These are phyloP conservation scores for Penicillium sp. DNA, from an alignment of 2,329 filamentous ascomycete species.

Conservation along the genomic window DNA sequence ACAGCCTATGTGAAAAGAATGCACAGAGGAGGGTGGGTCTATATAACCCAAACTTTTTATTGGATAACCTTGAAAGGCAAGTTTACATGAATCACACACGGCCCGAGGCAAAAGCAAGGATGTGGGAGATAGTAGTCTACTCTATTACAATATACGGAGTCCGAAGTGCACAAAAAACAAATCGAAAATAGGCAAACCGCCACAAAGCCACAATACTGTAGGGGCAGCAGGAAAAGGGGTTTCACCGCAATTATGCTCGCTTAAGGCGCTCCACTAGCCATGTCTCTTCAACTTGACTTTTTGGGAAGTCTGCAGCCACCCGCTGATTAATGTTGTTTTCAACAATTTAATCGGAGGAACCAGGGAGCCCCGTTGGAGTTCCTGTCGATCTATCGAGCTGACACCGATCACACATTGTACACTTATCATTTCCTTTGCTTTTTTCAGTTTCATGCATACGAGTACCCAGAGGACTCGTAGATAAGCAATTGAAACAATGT, in stretches of 20 bases:
- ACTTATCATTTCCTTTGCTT: neutral
- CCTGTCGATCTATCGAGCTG: conserved; percentile 4
- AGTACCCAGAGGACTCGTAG: neutral
- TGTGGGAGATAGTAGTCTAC: neutral
- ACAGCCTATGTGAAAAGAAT: neutral
- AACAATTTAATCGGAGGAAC: conserved; percentile 50
- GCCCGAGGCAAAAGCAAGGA: neutral
- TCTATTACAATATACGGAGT: neutral
- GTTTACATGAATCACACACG: neutral
- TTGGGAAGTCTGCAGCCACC: conserved; percentile 44
- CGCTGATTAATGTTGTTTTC: conserved; percentile 46
- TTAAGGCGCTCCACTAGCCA: conserved; percentile 23
- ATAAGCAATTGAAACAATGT: neutral
- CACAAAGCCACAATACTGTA: conserved; percentile 1
- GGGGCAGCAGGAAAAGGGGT: conserved; percentile 2
- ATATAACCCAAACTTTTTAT: neutral
- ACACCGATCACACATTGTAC: neutral
- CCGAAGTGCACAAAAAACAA: neutral
- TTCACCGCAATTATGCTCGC: conserved; percentile 23
- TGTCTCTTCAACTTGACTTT: conserved; percentile 18
- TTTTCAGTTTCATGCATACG: neutral
- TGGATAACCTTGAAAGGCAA: neutral
- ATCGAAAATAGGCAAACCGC: neutral
- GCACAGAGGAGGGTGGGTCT: neutral
- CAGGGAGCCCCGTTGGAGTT: conserved; percentile 1